A percentile compares a stretch with the other conserved stretches of the same genome.
Evolutionary conservation across 768 basidiomycete species (phyloP).

Genomic region (Xerocomellus dryophilus): DNA sequence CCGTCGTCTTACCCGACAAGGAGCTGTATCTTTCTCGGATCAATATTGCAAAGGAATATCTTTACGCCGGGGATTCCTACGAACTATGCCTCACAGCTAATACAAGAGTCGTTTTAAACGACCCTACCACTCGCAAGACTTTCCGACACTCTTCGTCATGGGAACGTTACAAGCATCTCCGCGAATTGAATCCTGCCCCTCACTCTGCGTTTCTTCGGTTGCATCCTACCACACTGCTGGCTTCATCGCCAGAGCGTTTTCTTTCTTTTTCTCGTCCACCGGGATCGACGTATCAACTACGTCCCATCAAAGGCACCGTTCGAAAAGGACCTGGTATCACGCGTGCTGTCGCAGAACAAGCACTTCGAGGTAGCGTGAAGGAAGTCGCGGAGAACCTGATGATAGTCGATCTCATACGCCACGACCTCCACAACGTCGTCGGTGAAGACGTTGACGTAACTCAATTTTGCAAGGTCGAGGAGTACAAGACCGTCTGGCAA

Average conservation of each 20-base stretch:
- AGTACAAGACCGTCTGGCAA: conserved; percentile 93
- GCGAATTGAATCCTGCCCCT: conserved; percentile 80
- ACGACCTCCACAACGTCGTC: conserved; percentile 83
- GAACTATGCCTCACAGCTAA: conserved; percentile 87
- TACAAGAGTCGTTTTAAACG: conserved; percentile 54
- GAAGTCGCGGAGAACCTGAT: conserved; percentile 97
- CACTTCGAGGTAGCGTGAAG: conserved; percentile 66
- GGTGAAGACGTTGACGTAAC: conserved; percentile 79
- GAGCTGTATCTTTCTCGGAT: conserved; percentile 66
- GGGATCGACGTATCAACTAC: conserved; percentile 67
- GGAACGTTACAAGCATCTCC: conserved; percentile 71
- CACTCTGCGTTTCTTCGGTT: conserved; percentile 80
- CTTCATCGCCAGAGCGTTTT: conserved; percentile 92
- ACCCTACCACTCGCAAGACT: conserved; percentile 18
- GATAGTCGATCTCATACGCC: conserved; percentile 95
- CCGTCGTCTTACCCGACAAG: conserved; percentile 55
- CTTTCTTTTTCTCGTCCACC: conserved; percentile 74
- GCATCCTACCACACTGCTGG: conserved; percentile 72
- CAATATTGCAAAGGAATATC: conserved; percentile 62
- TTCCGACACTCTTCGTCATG: conserved; percentile 45
- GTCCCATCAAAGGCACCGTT: conserved; percentile 93
- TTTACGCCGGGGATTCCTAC: conserved; percentile 86
- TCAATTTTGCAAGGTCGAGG: conserved; percentile 85
- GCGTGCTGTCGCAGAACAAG: conserved; percentile 61
- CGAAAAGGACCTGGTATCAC: conserved; percentile 65